A percentile compares a stretch with the other conserved stretches of the same genome.
Conservation (phyloP, 2,329 filamentous ascomycete genomes). For the Claviceps monticola region DNA sequence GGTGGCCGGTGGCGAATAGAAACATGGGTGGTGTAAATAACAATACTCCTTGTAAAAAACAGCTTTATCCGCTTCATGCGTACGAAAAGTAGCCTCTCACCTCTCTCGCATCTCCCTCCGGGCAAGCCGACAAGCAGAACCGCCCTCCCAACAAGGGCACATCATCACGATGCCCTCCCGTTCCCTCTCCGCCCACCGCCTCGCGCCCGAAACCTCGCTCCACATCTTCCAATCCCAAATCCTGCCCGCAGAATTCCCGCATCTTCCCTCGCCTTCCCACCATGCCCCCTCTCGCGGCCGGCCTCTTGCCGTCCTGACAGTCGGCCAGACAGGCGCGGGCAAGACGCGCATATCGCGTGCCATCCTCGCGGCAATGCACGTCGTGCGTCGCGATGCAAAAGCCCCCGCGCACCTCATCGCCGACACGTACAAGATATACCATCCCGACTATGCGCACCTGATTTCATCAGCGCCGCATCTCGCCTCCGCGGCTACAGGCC, state of each 20-base stretch:
- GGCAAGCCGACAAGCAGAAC: not conserved
- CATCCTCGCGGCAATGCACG: slow-evolving; percentile 20
- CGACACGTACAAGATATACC: slow-evolving; percentile 35
- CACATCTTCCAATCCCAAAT: slow-evolving; percentile 19
- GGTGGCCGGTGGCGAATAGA: no score
- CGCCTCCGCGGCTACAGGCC: slow-evolving; percentile 24
- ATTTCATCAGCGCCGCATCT: slow-evolving; percentile 17
- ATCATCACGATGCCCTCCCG: slow-evolving; percentile 5
- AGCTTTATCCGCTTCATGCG: not conserved
- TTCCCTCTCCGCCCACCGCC: slow-evolving; percentile 17
- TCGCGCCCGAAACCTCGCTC: slow-evolving; percentile 16
- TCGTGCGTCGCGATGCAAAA: not conserved
- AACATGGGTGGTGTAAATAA: no score
- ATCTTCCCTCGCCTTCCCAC: slow-evolving; percentile 2
- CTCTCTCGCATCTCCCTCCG: not conserved
- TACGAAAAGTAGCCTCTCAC: not conserved
- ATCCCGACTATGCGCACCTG: slow-evolving; percentile 26
- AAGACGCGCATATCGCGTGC: slow-evolving; percentile 30
- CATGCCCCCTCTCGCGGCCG: slow-evolving; percentile 4
- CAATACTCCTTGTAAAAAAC: no score
- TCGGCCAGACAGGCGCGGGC: slow-evolving; percentile 35
- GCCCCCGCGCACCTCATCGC: slow-evolving; percentile 28
- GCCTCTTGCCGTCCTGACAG: slow-evolving; percentile 28
- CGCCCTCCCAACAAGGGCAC: not conserved
- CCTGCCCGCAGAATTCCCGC: slow-evolving; percentile 20